Evolutionary conservation across 108 stramenopile species (phyloP), one percentile per base, ranked within the genome.

Genomic region (Discostella stelligeroides): DNA sequence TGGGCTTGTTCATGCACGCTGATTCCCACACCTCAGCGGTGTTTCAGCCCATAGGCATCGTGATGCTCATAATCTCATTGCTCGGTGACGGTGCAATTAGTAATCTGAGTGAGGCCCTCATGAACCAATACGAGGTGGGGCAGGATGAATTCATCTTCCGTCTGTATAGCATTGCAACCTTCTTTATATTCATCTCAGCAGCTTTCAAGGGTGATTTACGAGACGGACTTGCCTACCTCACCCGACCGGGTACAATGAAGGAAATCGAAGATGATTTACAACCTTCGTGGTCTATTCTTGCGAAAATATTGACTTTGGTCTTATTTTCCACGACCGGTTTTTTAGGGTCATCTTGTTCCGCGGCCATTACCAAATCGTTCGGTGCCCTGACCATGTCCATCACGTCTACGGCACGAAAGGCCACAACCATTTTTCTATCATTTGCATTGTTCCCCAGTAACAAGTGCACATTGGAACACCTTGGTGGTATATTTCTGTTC

Each of bases 121-220:
- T 94, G 92, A 89, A 83, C 39, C 53, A 83, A 29, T 92, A 77
- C 72, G 80, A 84, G 24, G 88, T 96, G 2, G 91, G 92, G 53
- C 95, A 96, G 79, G 95, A 96, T 74, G 95, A 96, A 65, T 94
- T 88, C 55, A 96, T 96, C 37, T 92, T 91, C 58, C 77, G 84
- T 7, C 75, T 95, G 72, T 95, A 95, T 68, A 83, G 86, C 43
- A 89, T 95, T 34, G 94, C 94, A 15, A 62, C 89, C 21, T 80
- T 92, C 46, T 91, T 90, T 49, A 90, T 93, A 38, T 68, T 67
- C 7, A 82, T 76, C 13, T 90, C 94, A 20, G 94, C 94, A 0
- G 67, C 63, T 0, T 56, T 65, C 41, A 86, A 84, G 59, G 94
- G 91, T 21, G 94, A 92, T 72, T 70, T 95, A 76, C 49, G 66